A percentile compares a stretch with the other conserved stretches of the same genome.
These are phyloP conservation scores for Chlorella sp. DNA, from an alignment of 139 green algal species.

Conservation along the genomic window DNA sequence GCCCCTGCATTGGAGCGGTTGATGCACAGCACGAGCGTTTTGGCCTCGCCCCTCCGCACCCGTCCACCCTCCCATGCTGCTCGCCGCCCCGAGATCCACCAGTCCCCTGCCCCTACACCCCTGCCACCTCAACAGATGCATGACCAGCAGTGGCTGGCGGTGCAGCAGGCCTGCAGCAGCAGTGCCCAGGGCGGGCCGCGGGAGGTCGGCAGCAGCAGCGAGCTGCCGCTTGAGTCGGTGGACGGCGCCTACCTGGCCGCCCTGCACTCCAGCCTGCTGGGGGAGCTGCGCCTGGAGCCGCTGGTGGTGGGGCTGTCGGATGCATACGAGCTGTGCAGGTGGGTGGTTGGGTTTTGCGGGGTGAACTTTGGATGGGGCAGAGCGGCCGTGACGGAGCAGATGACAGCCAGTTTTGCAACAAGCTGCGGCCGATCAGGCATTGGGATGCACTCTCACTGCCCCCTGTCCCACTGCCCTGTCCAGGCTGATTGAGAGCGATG, in stretches of 20 bases:
- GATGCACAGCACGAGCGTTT: too few relatives aligned
- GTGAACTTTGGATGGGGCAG: too few relatives aligned
- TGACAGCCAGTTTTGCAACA: too few relatives aligned
- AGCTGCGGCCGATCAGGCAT: too few relatives aligned
- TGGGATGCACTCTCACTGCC: not conserved
- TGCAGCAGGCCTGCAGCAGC: not conserved
- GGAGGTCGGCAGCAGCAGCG: not conserved
- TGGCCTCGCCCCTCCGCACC: not conserved
- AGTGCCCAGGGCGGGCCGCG: not conserved
- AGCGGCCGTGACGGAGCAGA: too few relatives aligned
- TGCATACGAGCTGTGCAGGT: slow-evolving; percentile 45
- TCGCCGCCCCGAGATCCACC: not conserved
- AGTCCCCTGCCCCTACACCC: not conserved
- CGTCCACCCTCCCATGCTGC: not conserved
- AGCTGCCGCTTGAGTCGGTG: not conserved
- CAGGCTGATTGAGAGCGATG: slow-evolving; percentile 13
- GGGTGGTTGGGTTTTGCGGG: not conserved
- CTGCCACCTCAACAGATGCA: not conserved
- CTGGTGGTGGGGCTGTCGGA: slow-evolving; percentile 52
- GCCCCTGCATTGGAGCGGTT: not conserved
- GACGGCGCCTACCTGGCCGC: slow-evolving; percentile 21
- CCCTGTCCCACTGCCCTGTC: not conserved
- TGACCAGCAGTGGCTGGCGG: not conserved
- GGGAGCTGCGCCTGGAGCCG: slow-evolving; percentile 31
- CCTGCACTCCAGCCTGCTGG: slow-evolving; percentile 18